Percentiles rank a stretch among this genome's conserved stretches.
phyloP scores from a whole-genome alignment of 2,329 filamentous ascomycete species.

The Beauveria asiatica region DNA sequence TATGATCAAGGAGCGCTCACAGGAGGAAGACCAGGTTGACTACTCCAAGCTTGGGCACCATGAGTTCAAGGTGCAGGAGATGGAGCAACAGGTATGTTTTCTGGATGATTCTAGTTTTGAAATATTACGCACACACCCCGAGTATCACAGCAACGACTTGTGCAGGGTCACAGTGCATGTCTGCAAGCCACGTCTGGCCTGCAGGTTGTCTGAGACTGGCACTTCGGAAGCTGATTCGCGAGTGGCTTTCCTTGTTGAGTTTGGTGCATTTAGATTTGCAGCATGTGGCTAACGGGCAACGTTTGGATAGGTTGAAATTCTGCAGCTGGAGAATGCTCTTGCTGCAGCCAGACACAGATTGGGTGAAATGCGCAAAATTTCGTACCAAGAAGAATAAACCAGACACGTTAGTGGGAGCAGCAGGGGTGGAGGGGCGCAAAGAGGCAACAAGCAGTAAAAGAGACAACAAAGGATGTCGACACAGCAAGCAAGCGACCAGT shows the following conservation, averaged over 20 bases:
- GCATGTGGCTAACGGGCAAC: slow-evolving; percentile 7
- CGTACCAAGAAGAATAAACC: slow-evolving; percentile 68
- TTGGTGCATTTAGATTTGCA: not conserved
- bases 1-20: slow-evolving; percentile 82
- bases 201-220: not conserved
- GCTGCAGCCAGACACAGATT: slow-evolving; percentile 70
- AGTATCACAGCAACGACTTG: not conserved
- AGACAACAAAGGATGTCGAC: not conserved
- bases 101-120: not conserved
- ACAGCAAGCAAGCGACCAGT: not conserved
- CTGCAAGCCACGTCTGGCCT: slow-evolving; percentile 3
- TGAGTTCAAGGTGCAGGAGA: slow-evolving; percentile 97
- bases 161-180: not conserved
- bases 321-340: slow-evolving; percentile 86
- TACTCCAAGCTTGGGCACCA: slow-evolving; percentile 82
- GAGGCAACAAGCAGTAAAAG: not conserved
- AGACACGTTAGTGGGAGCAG: not conserved
- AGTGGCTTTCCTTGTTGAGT: not conserved
- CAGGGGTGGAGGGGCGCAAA: not conserved
- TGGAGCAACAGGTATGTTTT: slow-evolving; percentile 85
- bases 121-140: not conserved
- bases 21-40: slow-evolving; percentile 76
- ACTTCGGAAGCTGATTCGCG: not conserved
- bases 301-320: slow-evolving; percentile 72
- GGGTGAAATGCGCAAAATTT: slow-evolving; percentile 97